These are phyloP conservation scores for Candida nitratophila DNA, from an alignment of 805 yeast species.

Conservation along the genomic window DNA sequence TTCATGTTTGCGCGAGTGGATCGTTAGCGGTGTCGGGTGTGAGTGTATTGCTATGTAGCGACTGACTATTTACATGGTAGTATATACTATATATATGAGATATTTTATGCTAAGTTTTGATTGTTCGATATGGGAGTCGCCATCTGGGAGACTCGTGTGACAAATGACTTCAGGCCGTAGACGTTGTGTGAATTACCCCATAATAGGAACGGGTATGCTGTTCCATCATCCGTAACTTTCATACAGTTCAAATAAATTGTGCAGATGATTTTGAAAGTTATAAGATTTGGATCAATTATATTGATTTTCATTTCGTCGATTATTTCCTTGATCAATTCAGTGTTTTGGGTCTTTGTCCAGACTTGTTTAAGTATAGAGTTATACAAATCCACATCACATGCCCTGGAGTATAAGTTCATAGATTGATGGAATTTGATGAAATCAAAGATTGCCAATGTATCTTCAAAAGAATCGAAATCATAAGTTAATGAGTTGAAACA, in stretches of 20 bases:
- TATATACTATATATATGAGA: no score
- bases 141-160: neutral
- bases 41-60: neutral
- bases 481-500: slow-evolving; percentile 23
- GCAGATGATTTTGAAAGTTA: slow-evolving; percentile 19
- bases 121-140: no score
- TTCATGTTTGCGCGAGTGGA: no score
- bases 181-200: slow-evolving; percentile 23
- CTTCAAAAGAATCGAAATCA: slow-evolving; percentile 23
- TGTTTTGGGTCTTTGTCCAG: slow-evolving; percentile 22
- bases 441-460: slow-evolving; percentile 14
- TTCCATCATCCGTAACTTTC: slow-evolving; percentile 13
- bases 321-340: slow-evolving; percentile 15
- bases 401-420: slow-evolving; percentile 24
- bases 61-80: neutral
- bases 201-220: slow-evolving; percentile 19
- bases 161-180: slow-evolving; percentile 4
- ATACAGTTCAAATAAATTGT: slow-evolving; percentile 22
- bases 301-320: slow-evolving; percentile 23
- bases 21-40: neutral
- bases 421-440: slow-evolving; percentile 20
- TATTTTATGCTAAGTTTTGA: no score
- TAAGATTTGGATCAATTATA: slow-evolving; percentile 23
- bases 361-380: slow-evolving; percentile 18
- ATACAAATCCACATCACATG: slow-evolving; percentile 24